These are phyloP conservation scores for Tolypocladium pustulatum DNA, from an alignment of 2,329 filamentous ascomycete genomes.

Conservation along the genomic window DNA sequence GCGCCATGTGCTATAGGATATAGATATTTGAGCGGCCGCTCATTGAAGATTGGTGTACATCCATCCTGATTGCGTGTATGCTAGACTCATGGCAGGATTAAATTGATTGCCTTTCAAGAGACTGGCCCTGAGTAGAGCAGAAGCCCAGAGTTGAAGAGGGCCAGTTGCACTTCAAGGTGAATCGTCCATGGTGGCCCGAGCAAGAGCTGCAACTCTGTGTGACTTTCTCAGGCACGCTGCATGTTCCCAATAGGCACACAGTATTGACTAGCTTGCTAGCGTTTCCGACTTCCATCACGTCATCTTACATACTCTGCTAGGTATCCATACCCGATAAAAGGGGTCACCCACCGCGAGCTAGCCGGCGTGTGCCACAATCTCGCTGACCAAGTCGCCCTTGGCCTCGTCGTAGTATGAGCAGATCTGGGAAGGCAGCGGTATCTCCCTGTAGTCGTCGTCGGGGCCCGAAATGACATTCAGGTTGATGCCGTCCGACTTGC, in stretches of 20 bases:
- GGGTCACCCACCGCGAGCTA: conserved; percentile 24
- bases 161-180: neutral
- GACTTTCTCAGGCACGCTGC: neutral
- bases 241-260: neutral
- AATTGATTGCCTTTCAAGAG: neutral
- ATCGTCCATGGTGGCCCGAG: neutral
- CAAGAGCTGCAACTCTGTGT: neutral
- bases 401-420: conserved; percentile 60
- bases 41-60: neutral
- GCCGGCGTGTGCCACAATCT: conserved; percentile 92
- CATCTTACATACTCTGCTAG: neutral
- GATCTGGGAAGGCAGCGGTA: conserved; percentile 82
- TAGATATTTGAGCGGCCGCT: neutral
- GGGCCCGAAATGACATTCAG: conserved; percentile 64
- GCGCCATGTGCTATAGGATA: neutral
- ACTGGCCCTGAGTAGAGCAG: neutral
- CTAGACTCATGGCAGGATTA: neutral
- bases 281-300: neutral
- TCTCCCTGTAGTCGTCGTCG: conserved; percentile 77
- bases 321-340: neutral
- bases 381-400: conserved; percentile 69
- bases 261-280: neutral
- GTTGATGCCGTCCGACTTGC: conserved; percentile 81
- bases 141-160: neutral
- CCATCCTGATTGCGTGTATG: neutral